Percentiles rank a stretch among this genome's conserved stretches.
Conservation (phyloP, 768 basidiomycete species). For the Pulveroboletus sp. region DNA sequence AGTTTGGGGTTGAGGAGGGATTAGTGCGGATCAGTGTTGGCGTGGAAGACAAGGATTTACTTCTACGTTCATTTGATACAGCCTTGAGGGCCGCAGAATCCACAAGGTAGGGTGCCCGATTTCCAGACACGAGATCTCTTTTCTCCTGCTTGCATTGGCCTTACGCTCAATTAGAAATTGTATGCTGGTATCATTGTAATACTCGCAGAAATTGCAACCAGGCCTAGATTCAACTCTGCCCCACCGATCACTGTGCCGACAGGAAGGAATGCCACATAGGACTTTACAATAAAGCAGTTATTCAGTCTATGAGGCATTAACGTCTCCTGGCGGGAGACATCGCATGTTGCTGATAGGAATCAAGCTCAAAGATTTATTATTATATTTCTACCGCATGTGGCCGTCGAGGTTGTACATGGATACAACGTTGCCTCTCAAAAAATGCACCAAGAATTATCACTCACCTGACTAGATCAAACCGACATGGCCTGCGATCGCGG, state of each 20-base stretch:
- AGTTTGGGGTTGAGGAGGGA: conserved; percentile 78
- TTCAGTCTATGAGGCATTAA: background rate
- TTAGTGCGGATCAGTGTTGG: conserved; percentile 91
- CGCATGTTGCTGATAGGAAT: background rate
- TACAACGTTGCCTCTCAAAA: background rate
- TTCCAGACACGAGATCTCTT: background rate
- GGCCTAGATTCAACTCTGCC: conserved; percentile 2
- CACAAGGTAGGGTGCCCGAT: conserved; percentile 4
- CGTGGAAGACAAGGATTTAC: conserved; percentile 61
- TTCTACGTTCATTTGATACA: conserved; percentile 54
- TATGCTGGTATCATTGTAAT: background rate
- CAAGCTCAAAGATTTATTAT: background rate
- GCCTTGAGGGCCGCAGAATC: conserved; percentile 76
- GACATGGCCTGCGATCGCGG: too few relatives aligned
- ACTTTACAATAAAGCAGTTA: background rate
- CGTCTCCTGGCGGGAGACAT: background rate
- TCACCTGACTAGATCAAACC: too few relatives aligned
- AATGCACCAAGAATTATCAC: too few relatives aligned
- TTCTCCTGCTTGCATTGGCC: background rate
- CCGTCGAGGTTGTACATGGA: background rate
- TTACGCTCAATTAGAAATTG: background rate
- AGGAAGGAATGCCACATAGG: background rate
- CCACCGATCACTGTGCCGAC: background rate
- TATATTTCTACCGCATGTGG: too few relatives aligned
- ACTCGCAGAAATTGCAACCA: background rate